Conservation (phyloP, 2,329 filamentous ascomycete species). For the Epichloe uncinata region DNA sequence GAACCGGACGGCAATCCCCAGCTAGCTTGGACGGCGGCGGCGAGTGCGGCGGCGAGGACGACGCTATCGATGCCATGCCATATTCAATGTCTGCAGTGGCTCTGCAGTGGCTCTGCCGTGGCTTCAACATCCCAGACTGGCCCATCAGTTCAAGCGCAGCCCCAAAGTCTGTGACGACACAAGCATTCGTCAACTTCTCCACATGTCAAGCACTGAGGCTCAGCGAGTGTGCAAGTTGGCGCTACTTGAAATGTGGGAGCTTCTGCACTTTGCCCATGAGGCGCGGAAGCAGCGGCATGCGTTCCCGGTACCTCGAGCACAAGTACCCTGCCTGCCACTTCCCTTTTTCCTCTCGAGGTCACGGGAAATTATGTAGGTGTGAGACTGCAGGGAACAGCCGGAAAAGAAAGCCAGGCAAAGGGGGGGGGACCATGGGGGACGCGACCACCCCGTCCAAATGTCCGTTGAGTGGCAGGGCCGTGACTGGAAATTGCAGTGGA, state of each 20-base stretch:
- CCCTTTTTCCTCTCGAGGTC: background rate
- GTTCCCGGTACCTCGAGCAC: background rate
- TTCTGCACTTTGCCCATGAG: background rate
- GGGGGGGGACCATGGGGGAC: no score
- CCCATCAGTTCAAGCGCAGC: no score
- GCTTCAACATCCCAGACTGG: background rate
- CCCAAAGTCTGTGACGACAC: background rate
- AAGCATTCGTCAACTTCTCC: background rate
- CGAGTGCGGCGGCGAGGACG: background rate
- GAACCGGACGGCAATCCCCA: background rate
- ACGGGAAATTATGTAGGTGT: background rate
- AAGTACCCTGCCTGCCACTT: background rate
- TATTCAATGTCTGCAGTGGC: background rate
- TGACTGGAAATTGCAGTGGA: conserved; percentile 7
- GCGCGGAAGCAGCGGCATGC: conserved; percentile 3
- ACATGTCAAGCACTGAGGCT: background rate
- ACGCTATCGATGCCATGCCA: background rate
- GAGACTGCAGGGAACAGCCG: background rate
- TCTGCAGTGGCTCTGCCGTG: background rate
- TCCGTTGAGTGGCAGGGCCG: background rate
- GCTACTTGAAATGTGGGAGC: background rate
- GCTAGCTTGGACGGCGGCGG: background rate
- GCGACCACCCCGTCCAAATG: no score
- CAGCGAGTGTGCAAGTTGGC: background rate
- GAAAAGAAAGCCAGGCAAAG: no score